phyloP scores from a whole-genome alignment of 371 early-diverging fungal species.

The Mucor lusitanicus region DNA sequence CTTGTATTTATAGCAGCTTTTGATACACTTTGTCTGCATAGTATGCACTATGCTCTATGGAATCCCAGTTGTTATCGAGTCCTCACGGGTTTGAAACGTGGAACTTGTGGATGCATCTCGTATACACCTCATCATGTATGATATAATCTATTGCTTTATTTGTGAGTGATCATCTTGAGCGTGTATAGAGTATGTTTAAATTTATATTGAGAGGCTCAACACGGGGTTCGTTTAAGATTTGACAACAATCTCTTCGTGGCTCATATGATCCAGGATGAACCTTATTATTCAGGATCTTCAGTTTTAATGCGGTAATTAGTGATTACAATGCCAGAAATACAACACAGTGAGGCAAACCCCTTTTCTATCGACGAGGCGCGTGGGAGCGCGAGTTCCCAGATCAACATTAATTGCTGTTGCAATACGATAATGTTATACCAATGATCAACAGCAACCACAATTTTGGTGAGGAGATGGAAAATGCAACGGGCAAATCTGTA shows the following conservation, averaged over 20 bases:
- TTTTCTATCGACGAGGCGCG: too few species aligned
- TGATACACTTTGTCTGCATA: constrained; percentile 1
- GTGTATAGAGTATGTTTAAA: not conserved
- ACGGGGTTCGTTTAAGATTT: not conserved
- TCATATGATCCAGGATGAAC: not conserved
- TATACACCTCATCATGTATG: not conserved
- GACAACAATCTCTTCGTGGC: not conserved
- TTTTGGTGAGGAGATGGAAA: too few species aligned
- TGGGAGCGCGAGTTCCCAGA: too few species aligned
- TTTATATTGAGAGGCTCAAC: not conserved
- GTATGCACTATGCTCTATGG: not conserved
- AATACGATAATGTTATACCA: too few species aligned
- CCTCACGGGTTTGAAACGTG: not conserved
- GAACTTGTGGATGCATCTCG: not conserved
- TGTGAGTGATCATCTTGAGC: not conserved
- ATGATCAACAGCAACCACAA: too few species aligned
- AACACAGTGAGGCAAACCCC: too few species aligned
- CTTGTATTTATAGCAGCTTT: not conserved
- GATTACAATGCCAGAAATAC: not conserved
- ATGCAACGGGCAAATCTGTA: too few species aligned
- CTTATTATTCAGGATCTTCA: not conserved
- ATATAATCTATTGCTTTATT: not conserved
- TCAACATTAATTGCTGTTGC: too few species aligned
- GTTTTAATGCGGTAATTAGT: not conserved
- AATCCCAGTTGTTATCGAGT: not conserved